Percentiles rank a stretch among this genome's conserved stretches.
Evolutionary conservation across 2,329 filamentous ascomycete genomes (phyloP).

Genomic region (Zymoseptoria ardabiliae): DNA sequence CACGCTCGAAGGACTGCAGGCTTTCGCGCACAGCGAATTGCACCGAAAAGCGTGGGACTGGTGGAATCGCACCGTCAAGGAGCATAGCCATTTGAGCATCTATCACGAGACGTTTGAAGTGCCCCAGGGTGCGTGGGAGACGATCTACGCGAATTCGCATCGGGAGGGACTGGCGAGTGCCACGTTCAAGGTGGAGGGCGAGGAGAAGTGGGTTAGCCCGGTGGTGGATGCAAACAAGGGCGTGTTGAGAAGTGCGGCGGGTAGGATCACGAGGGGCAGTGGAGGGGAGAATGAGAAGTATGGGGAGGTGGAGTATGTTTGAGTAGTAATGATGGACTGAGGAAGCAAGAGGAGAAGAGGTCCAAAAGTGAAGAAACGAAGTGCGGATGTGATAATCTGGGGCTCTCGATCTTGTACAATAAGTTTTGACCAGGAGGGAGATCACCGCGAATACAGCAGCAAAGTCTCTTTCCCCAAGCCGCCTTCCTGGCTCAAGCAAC

Average conservation of each 20-base stretch:
- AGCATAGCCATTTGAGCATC: constrained; percentile 40
- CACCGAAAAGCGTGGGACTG: constrained; percentile 48
- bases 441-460: too few relatives aligned
- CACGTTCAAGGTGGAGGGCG: constrained; percentile 15
- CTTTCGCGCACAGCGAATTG: constrained; percentile 44
- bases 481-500: too few relatives aligned
- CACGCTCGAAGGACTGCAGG: constrained; percentile 42
- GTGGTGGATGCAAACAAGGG: constrained; percentile 31
- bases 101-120: constrained; percentile 50
- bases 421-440: too few relatives aligned
- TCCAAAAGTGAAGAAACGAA: too few relatives aligned
- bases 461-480: too few relatives aligned
- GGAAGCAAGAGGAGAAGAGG: too few relatives aligned
- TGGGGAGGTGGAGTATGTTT: constrained; percentile 10
- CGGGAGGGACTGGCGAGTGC: constrained; percentile 28
- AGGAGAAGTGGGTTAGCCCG: constrained; percentile 24
- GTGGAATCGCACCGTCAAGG: constrained; percentile 34
- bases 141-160: constrained; percentile 41
- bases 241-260: constrained; percentile 28
- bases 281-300: constrained; percentile 24
- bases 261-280: constrained; percentile 26
- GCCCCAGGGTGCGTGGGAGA: constrained; percentile 42
- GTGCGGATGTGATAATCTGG: too few relatives aligned
- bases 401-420: too few relatives aligned
- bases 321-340: too few relatives aligned